Evolutionary conservation across 1,284 basidiomycete genomes (phyloP).

Genomic region (Tilletia horrida): DNA sequence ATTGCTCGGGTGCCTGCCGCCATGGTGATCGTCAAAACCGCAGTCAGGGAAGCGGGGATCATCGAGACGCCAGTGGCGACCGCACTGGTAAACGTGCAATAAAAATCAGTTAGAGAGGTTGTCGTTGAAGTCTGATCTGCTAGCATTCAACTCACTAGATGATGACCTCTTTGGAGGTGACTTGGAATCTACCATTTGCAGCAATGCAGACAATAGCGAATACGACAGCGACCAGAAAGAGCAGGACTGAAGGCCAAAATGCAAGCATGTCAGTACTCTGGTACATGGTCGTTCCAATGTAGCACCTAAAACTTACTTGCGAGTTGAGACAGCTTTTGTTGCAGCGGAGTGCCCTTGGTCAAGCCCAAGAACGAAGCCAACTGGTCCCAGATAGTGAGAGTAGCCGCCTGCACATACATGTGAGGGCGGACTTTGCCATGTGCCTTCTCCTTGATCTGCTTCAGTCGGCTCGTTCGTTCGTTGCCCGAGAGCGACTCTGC

Average conservation of each 20-base stretch:
- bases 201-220: conserved; percentile 56
- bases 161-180: conserved; percentile 51
- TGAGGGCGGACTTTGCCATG: conserved; percentile 55
- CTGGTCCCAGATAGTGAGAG: conserved; percentile 54
- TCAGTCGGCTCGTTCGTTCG: conserved; percentile 44
- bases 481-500: conserved; percentile 50
- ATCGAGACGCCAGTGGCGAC: conserved; percentile 62
- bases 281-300: conserved; percentile 26
- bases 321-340: conserved; percentile 54
- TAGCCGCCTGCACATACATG: conserved; percentile 55
- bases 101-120: neutral
- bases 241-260: conserved; percentile 29
- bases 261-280: neutral
- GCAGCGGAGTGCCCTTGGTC: conserved; percentile 55
- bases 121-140: conserved; percentile 18
- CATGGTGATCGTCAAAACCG: conserved; percentile 56
- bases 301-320: conserved; percentile 36
- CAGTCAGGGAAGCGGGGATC: conserved; percentile 58
- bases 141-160: conserved; percentile 38
- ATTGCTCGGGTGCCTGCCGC: conserved; percentile 62
- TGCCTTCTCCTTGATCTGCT: conserved; percentile 60
- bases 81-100: conserved; percentile 30
- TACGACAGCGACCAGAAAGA: conserved; percentile 51
- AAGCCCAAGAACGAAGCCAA: conserved; percentile 54
- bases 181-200: conserved; percentile 47